These are phyloP conservation scores for Puya raimondii DNA, from an alignment of 176 grass and related monocot genomes.

Conservation along the genomic window DNA sequence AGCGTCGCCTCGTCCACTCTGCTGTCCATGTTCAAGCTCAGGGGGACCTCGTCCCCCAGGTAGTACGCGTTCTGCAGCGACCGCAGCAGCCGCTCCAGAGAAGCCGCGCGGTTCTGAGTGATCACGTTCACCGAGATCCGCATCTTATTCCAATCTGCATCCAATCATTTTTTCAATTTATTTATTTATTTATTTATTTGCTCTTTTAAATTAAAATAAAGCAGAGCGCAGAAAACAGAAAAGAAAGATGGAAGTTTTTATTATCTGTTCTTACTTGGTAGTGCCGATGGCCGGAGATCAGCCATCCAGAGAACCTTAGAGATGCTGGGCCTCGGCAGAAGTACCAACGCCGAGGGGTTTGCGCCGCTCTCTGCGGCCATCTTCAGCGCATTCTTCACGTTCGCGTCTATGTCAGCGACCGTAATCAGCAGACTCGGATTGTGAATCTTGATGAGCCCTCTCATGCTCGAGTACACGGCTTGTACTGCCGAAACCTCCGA, in stretches of 20 bases:
- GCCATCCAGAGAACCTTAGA: constrained; percentile 95
- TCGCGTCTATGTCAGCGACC: constrained; percentile 33
- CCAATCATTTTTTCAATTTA: background rate
- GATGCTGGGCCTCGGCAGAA: constrained; percentile 43
- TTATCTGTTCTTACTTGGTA: no score
- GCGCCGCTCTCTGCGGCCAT: constrained; percentile 44
- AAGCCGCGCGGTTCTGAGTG: constrained; percentile 64
- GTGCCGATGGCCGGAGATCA: constrained; percentile 42
- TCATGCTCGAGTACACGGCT: constrained; percentile 77
- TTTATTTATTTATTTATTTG: background rate
- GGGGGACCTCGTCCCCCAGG: constrained; percentile 68
- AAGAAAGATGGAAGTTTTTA: no score
- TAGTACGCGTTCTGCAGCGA: constrained; percentile 68
- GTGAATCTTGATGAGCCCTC: constrained; percentile 64
- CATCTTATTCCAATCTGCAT: constrained; percentile 88
- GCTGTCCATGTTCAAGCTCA: constrained; percentile 99
- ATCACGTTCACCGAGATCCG: constrained; percentile 93
- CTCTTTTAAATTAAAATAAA: no score
- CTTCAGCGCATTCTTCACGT: constrained; percentile 70
- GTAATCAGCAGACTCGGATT: constrained; percentile 71
- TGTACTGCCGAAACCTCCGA: constrained; percentile 76
- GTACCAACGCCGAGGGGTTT: constrained; percentile 67
- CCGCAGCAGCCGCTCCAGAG: constrained; percentile 45
- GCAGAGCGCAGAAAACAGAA: no score
- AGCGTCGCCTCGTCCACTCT: constrained; percentile 70